Conservation (phyloP, 2,329 filamentous ascomycete genomes). For the Pyrenochaeta sp. region DNA sequence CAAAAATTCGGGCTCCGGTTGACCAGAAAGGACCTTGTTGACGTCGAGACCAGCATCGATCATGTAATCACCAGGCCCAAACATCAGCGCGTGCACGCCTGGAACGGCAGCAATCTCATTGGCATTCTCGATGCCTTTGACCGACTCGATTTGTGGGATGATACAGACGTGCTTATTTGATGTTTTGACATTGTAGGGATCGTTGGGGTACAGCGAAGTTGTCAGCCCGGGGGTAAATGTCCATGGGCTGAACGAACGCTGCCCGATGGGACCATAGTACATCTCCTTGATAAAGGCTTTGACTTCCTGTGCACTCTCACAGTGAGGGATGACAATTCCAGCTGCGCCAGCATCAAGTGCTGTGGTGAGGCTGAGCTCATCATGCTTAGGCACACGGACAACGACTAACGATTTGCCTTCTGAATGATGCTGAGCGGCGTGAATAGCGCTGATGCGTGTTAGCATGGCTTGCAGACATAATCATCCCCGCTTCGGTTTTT, state of each 20-base stretch:
- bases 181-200: conserved; percentile 32
- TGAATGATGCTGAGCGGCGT: conserved; percentile 37
- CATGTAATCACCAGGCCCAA: conserved; percentile 34
- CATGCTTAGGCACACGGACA: conserved; percentile 34
- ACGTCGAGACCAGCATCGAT: conserved; percentile 35
- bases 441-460: conserved; percentile 26
- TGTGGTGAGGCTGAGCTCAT: conserved; percentile 30
- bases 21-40: conserved; percentile 14
- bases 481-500: neutral
- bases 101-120: conserved; percentile 37
- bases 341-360: conserved; percentile 36
- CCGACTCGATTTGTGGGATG: conserved; percentile 37
- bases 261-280: conserved; percentile 28
- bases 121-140: conserved; percentile 35
- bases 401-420: conserved; percentile 32
- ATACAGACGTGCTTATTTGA: conserved; percentile 37
- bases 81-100: conserved; percentile 36
- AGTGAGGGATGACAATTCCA: conserved; percentile 34
- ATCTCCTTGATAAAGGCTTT: conserved; percentile 30
- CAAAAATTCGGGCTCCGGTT: conserved; percentile 25
- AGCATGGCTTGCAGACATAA: neutral
- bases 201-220: conserved; percentile 29
- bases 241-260: conserved; percentile 39
- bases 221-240: conserved; percentile 31
- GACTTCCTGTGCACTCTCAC: conserved; percentile 34